Conservation (phyloP, 1,139 yeast genomes). For the Eremothecium cymbalariae region DNA sequence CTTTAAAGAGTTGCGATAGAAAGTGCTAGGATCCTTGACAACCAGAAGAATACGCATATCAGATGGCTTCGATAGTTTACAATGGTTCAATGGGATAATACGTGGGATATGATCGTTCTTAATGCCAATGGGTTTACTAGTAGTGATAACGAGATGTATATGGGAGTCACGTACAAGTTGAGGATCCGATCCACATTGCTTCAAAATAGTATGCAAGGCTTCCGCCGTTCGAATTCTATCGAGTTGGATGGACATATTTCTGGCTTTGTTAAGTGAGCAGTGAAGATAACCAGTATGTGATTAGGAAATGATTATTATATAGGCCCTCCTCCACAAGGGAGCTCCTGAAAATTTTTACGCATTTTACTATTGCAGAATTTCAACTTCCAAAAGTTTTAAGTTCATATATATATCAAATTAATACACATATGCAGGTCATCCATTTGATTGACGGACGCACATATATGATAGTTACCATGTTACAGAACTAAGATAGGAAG, state of each 20-base stretch:
- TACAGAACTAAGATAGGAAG: conserved; percentile 5
- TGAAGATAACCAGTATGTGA: too few relatives aligned
- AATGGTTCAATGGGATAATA: conserved; percentile 52
- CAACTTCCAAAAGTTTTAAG: too few relatives aligned
- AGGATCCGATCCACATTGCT: conserved; percentile 21
- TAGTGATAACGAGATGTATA: conserved; percentile 48
- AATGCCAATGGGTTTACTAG: conserved; percentile 41
- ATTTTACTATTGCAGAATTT: too few relatives aligned
- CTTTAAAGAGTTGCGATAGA: conserved; percentile 38
- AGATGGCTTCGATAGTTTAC: conserved; percentile 39
- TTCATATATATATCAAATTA: conserved; percentile 3
- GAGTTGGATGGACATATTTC: conserved; percentile 1
- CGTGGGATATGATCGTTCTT: conserved; percentile 55
- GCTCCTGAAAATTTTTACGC: too few relatives aligned
- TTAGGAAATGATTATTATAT: too few relatives aligned
- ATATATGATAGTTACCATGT: conserved; percentile 6
- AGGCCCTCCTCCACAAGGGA: too few relatives aligned
- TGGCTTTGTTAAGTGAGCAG: too few relatives aligned
- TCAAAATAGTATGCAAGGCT: conserved; percentile 22
- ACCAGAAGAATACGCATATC: conserved; percentile 48
- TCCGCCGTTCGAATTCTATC: conserved; percentile 13
- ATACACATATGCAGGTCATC: conserved; percentile 2
- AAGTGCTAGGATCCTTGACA: conserved; percentile 59
- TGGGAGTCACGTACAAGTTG: conserved; percentile 22
- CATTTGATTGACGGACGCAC: neutral